Evolutionary conservation across 2,329 filamentous ascomycete genomes (phyloP).

Genomic region (Aspergillus oerlinghausenensis): DNA sequence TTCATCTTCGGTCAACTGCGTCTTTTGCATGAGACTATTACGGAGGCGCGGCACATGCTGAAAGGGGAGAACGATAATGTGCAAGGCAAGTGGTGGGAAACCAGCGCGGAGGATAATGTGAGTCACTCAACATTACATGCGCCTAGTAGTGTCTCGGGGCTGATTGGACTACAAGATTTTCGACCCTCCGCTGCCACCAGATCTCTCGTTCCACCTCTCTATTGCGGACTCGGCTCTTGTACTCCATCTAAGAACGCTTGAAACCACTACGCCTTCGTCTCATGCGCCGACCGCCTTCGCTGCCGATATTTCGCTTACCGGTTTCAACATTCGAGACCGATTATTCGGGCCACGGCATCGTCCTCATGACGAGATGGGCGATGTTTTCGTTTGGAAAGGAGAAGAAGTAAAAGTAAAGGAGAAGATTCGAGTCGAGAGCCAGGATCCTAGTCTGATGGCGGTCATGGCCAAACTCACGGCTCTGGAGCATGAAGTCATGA

Average conservation of each 20-base stretch:
- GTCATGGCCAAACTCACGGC: conserved; percentile 78
- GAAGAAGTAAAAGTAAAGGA: conserved; percentile 80
- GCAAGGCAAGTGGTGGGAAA: conserved; percentile 53
- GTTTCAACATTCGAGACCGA: conserved; percentile 56
- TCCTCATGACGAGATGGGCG: conserved; percentile 75
- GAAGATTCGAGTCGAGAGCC: conserved; percentile 82
- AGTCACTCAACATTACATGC: conserved; percentile 17
- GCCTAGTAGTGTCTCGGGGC: not conserved
- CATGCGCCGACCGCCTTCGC: conserved; percentile 63
- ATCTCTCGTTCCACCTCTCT: conserved; percentile 67
- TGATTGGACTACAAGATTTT: conserved; percentile 44
- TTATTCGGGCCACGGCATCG: conserved; percentile 50
- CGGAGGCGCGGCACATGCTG: conserved; percentile 55
- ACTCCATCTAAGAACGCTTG: conserved; percentile 65
- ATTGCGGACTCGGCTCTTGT: conserved; percentile 68
- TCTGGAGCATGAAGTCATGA: conserved; percentile 65
- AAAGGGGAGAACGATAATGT: conserved; percentile 51
- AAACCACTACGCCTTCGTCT: conserved; percentile 56
- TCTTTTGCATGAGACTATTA: conserved; percentile 57
- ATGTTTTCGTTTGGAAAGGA: conserved; percentile 65
- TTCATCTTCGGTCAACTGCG: conserved; percentile 57
- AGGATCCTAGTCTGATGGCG: conserved; percentile 80
- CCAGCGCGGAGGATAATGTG: conserved; percentile 55
- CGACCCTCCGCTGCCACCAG: conserved; percentile 58
- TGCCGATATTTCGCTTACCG: conserved; percentile 58